Evolutionary conservation across 345 rosid genomes (phyloP).

Genomic region (Punica granatum): DNA sequence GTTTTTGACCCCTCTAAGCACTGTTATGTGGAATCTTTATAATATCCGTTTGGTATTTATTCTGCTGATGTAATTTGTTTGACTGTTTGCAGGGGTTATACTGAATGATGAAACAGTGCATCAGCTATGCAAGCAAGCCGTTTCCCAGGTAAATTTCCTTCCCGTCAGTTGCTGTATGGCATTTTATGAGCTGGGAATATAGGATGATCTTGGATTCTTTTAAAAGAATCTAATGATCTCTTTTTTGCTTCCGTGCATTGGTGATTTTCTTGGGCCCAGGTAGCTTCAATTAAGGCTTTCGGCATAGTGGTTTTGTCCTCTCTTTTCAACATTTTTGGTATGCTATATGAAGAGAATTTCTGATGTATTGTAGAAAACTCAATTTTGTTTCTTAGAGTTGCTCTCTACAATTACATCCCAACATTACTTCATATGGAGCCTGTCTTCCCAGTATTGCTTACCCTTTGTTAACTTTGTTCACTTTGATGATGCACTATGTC

Average conservation of each 20-base stretch:
- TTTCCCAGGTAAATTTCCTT: conserved; percentile 52
- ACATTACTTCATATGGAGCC: neutral
- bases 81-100: conserved; percentile 54
- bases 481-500: neutral
- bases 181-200: neutral
- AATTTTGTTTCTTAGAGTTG: neutral
- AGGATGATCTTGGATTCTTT: neutral
- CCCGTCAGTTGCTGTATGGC: neutral
- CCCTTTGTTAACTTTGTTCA: neutral
- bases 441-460: neutral
- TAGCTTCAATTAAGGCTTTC: neutral
- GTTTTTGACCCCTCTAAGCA: neutral
- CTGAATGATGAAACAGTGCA: conserved; percentile 92
- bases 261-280: neutral
- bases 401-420: neutral
- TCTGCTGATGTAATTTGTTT: neutral
- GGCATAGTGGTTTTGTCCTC: too few relatives aligned
- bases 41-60: neutral
- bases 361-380: neutral
- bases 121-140: conserved; percentile 89
- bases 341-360: neutral
- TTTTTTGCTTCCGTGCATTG: neutral
- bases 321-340: too few relatives aligned
- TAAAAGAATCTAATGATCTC: neutral
- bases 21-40: neutral